Base-by-base conservation (phyloP, 768 basidiomycete species). In the Pleurotus djamor region DNA sequence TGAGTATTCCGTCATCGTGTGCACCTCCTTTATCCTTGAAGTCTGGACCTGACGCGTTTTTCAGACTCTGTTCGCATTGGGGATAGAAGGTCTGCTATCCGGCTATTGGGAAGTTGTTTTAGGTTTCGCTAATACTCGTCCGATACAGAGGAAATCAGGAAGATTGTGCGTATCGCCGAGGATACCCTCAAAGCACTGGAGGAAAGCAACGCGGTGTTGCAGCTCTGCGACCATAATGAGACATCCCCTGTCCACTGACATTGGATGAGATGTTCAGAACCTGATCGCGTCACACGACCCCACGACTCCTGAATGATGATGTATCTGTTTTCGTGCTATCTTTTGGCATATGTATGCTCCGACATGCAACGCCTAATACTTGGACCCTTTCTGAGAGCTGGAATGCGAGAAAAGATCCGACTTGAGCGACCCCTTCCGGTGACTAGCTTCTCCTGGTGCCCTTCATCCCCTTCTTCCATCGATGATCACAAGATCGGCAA, bases 61-160 rank as follows among this genome's bases (percentile, higher is more conserved):
- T 9, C 33, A 75, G 70, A 72, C 70, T 0, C 60, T 75, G 45
- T 71, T 75, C 50, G 67, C 71, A 1, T 61, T 75, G 48, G 71
- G 71, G 57, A 71, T 76, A 21, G 70, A 69, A 63, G 61, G 70
- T 70, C 38, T 41, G 38, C 38, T 41, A 2, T 28, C 35, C 41
- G 32, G 17, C 13, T 16, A 45, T 33, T 9, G 35, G 9, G n/a
- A 10, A 28, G 21, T 28, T 28, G n/a, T 28, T 28, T 41, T 49
- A 2, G 45, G 45, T 17, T 10, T 44, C 8, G 54, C 50, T 57
- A 35, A 59, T 60, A n/a, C 54, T 51, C 37, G n/a, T 37, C 47
- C 33, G 47, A 32, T 52, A 36, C 38, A 69, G 70, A 67, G 56
- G 60, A 63, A 8, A 58, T 71, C 35, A 65, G 62, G 16, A 66